Evolutionary conservation across 805 yeast species (phyloP), one percentile per base, ranked within the genome.

Genomic region (Komagataella kurtzmanii): DNA sequence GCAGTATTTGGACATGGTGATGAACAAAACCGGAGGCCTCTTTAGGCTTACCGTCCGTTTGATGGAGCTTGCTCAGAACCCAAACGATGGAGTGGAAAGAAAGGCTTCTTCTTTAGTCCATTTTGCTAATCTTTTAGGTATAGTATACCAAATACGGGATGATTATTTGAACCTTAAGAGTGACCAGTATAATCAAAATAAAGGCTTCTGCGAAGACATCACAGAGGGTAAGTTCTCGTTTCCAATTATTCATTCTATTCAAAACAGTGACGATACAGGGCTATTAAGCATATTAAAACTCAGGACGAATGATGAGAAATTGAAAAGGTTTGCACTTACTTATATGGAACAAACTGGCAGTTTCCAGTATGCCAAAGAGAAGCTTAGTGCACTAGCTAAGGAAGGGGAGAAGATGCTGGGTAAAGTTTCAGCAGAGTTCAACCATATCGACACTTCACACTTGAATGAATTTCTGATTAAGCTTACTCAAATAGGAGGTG

Each of bases 211-310:
- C 51, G 97, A 90, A 59, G 98, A 90, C 61, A 74, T 90, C 30
- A 79, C 88, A 0, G 97, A 90, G 63, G 97, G 97, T 0, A 90
- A 89, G 65, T 78, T 85, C 54, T 87, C 96, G 0, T 85, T 87
- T 55, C 97, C 97, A 0, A 80, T 90, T 2, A 75, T 90, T 17
- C 93, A 88, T 63, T 74, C 82, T 3, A 65, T 84, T 2, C 59
- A 69, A 17, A 58, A 61, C 43, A 70, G 69, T 49, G 55, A 58
- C 1, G 70, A 72, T 50, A 64, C 68, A 51, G 74, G 73, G 50
- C 61, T 81, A 8, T 55, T 73, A 51, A 71, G 73, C 48, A 79
- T 81, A n/a, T 63, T 84, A 52, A 71, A 69, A 53, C 70, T 74
- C 56, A 74, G 73, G 47, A 80, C 89, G 0, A 58, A 63, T 1